Percentiles rank a stretch among this genome's conserved stretches.
phyloP scores from a whole-genome alignment of 2,329 filamentous ascomycete species.

The Penicillium rolfsii region DNA sequence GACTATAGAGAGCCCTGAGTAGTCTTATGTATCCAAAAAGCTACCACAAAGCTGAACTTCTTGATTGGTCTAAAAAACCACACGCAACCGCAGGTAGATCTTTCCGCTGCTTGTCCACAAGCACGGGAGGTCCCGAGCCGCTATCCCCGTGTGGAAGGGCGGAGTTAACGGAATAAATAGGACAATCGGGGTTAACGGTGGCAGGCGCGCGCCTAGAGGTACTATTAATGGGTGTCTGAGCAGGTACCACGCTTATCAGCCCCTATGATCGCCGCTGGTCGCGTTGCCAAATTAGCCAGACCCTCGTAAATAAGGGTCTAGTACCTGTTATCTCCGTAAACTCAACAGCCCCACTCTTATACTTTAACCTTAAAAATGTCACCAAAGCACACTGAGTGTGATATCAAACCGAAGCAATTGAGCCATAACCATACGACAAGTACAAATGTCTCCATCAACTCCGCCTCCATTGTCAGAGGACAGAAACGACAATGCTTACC shows the following conservation, averaged over 20 bases:
- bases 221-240: background rate
- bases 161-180: slow-evolving; percentile 3
- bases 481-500: background rate
- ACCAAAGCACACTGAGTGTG: background rate
- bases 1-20: background rate
- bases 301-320: background rate
- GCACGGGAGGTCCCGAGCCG: background rate
- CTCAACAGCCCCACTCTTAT: background rate
- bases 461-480: background rate
- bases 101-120: background rate
- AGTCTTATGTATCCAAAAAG: background rate
- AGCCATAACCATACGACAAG: background rate
- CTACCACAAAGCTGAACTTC: background rate
- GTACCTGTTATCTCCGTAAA: background rate
- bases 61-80: no score
- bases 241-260: background rate
- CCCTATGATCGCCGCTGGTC: background rate
- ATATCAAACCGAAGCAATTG: background rate
- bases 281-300: background rate
- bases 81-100: background rate
- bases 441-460: slow-evolving; percentile 4
- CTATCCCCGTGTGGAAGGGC: background rate
- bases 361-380: background rate
- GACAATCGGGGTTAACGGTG: slow-evolving; percentile 3
- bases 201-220: background rate